Evolutionary conservation across 306 rosid species (phyloP), one percentile per base, ranked within the genome.

Genomic region (Lithocarpus polystachyus): DNA sequence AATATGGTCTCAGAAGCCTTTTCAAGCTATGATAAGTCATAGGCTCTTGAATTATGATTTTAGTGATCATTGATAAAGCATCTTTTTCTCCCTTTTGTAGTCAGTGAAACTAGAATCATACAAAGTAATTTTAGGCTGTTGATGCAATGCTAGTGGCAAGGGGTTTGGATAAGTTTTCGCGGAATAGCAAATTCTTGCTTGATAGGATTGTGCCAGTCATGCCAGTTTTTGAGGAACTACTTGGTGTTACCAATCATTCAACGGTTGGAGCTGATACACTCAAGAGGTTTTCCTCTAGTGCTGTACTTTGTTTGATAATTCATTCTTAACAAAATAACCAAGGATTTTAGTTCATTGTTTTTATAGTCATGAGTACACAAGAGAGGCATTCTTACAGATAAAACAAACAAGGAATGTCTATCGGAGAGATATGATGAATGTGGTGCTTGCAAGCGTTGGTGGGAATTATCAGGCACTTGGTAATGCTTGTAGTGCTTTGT

Each of bases 331-430:
- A 8, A 24, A 57, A 57, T 57, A 20, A 57, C 8, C 24, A 57
- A 57, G 12, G 2, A 40, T 40, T 40, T 8, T 40, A 40, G 45
- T 40, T 40, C 23, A 3, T 9, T 4, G 18, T 29, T 59, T 71
- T 70, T n/a, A 22, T 24, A 75, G 81, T 71, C 72, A 29, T 56
- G 76, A 75, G 74, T 83, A 53, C 72, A 76, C 77, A 55, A 80
- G 89, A 87, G 95, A 79, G 74, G 80, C 60, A 71, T 55, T 20
- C 31, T 71, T 75, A 56, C 64, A 56, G 77, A 75, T 81, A 20
- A 77, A 74, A 75, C 86, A 82, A 60, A 75, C 26, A 22, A 72
- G 80, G 65, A 77, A 55, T 74, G 59, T 71, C 55, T 85, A 77
- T 77, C 85, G 76, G 68, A 53, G 60, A 57, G 77, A 74, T 57